These are phyloP conservation scores for Flaveria brownii DNA, from an alignment of 129 eudicot species.

Conservation along the genomic window DNA sequence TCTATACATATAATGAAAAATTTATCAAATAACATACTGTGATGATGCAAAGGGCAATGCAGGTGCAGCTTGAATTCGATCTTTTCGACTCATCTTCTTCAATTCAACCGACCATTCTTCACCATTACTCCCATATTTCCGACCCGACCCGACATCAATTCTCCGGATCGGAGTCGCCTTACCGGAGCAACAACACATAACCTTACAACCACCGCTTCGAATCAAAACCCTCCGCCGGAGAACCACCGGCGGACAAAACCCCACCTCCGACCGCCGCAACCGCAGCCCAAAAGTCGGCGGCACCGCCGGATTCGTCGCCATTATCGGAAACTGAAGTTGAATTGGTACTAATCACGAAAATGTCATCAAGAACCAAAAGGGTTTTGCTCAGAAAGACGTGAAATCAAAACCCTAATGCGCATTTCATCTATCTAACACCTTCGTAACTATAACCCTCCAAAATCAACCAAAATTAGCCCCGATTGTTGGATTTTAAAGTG, in stretches of 20 bases:
- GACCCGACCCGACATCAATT: slow-evolving; percentile 32
- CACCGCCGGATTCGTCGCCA: slow-evolving; percentile 32
- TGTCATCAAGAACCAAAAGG: slow-evolving; percentile 7
- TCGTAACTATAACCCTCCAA: background rate
- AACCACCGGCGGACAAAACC: slow-evolving; percentile 13
- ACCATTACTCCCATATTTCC: slow-evolving; percentile 37
- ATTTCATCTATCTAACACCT: slow-evolving; percentile 12
- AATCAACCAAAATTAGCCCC: background rate
- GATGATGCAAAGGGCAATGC: slow-evolving; percentile 70
- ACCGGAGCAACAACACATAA: slow-evolving; percentile 53
- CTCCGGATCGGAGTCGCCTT: slow-evolving; percentile 43
- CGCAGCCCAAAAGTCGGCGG: slow-evolving; percentile 50
- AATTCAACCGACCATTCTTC: slow-evolving; percentile 57
- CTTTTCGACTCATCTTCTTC: slow-evolving; percentile 32
- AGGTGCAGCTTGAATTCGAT: slow-evolving; percentile 43
- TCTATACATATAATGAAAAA: background rate
- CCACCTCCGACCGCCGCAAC: slow-evolving; percentile 36
- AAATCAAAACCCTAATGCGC: slow-evolving; percentile 25
- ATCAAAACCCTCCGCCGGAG: slow-evolving; percentile 38
- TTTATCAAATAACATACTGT: slow-evolving; percentile 15
- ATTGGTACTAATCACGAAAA: slow-evolving; percentile 19
- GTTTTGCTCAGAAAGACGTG: slow-evolving; percentile 12
- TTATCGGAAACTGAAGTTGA: background rate
- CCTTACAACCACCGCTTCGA: slow-evolving; percentile 16
- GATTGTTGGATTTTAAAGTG: background rate